A percentile compares a stretch with the other conserved stretches of the same genome.
Evolutionary conservation across 2,329 filamentous ascomycete species (phyloP).

Genomic region (Niveomyces coronatus): DNA sequence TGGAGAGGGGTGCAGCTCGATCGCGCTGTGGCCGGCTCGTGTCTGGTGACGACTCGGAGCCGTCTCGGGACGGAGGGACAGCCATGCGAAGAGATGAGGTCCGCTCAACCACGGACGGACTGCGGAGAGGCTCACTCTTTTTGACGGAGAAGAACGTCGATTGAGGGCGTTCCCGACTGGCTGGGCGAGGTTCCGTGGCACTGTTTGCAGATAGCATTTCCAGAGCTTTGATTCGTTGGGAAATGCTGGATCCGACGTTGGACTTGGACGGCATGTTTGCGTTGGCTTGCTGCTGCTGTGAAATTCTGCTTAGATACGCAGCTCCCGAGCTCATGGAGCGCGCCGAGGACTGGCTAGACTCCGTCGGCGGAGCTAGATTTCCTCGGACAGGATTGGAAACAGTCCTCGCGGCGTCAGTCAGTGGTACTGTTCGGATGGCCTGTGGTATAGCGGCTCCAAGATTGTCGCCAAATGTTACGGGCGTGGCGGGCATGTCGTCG

Average conservation of each 20-base stretch:
- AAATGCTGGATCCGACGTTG: constrained; percentile 83
- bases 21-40: constrained; percentile 27
- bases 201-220: constrained; percentile 56
- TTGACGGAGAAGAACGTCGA: constrained; percentile 51
- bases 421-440: constrained; percentile 17
- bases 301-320: constrained; percentile 43
- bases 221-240: constrained; percentile 86
- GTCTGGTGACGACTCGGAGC: constrained; percentile 39
- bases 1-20: constrained; percentile 45
- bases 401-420: constrained; percentile 28
- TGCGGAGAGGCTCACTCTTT: constrained; percentile 35
- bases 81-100: constrained; percentile 24
- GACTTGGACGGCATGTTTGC: constrained; percentile 49
- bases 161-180: constrained; percentile 31
- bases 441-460: constrained; percentile 11
- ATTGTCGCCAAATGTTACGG: constrained; percentile 1
- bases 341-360: constrained; percentile 34
- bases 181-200: constrained; percentile 16
- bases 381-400: constrained; percentile 37
- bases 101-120: constrained; percentile 36
- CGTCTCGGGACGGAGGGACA: constrained; percentile 25
- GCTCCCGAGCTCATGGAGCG: constrained; percentile 48
- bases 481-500: constrained; percentile 6
- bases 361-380: constrained; percentile 34
- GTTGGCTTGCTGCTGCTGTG: constrained; percentile 38